Evolutionary conservation across 352 stramenopile species (phyloP), one percentile per base, ranked within the genome.

Genomic region (Hyphochytrium catenoides): DNA sequence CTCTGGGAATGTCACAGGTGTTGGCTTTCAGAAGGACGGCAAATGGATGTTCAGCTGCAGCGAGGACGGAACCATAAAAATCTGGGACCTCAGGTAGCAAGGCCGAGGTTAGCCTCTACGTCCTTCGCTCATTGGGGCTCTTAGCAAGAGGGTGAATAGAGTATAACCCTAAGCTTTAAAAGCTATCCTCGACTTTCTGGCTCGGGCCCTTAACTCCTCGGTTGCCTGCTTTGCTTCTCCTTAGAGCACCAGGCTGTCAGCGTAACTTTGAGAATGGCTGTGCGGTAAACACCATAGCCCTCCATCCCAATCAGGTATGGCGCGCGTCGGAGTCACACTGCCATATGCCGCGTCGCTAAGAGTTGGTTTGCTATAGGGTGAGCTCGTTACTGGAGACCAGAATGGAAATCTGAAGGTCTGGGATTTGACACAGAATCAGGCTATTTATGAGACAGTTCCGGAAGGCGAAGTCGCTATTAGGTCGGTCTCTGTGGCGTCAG

Each of bases 1-100:
- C 57, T 78, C 69, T 6, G 69, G 64, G 14, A 95, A 94, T 53
- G 87, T 97, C n/a, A 98, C 83, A 30, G 77, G 68, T 17, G 53
- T 97, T 23, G 89, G 90, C 25, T 98, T 98, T 62, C 86, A 97
- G 54, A 68, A 79, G 31, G 84, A 97, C 47, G 73, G 74, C 44
- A 82, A 91, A 44, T 97, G 81, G 81, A 87, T 98, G 56, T 98
- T 91, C 53, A 94, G 73, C 41, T 85, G 81, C 36, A 93, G 70
- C 14, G 87, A 98, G 51, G 90, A 98, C 56, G 84, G 87, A 4
- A 93, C 77, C 3, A 54, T 87, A 27, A 91, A 91, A 50, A 74
- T 96, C 32, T 95, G 78, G 78, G 83, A 95, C 54, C 46, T 94
- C 31, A 58, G 83, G 39, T 45, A 43, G 15, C 12, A n/a, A n/a